Percentiles rank a stretch among this genome's conserved stretches.
Conservation (phyloP, 1,139 yeast species). For the Hansenula sp. region DNA sequence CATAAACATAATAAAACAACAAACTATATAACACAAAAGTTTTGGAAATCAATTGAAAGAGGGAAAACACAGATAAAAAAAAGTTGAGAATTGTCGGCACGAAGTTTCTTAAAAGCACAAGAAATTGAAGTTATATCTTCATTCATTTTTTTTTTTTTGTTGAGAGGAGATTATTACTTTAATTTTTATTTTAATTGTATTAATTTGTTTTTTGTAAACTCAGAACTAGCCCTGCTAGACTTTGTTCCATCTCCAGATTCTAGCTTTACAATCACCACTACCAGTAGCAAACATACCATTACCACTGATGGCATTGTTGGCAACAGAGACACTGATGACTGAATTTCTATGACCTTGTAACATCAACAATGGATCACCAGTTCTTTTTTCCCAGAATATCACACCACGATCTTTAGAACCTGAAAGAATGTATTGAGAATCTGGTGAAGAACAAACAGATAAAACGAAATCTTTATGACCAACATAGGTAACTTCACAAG, state of each 20-base stretch:
- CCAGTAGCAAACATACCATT: constrained; percentile 90
- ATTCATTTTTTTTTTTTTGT: no score
- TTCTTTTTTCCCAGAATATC: constrained; percentile 90
- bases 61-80: no score
- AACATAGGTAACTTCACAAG: constrained; percentile 87
- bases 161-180: no score
- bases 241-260: constrained; percentile 67
- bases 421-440: constrained; percentile 84
- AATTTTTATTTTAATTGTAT: no score
- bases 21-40: no score
- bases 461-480: constrained; percentile 97
- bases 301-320: constrained; percentile 68
- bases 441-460: constrained; percentile 92
- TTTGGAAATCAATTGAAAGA: no score
- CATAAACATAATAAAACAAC: no score
- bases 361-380: constrained; percentile 93
- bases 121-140: no score
- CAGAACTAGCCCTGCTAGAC: constrained; percentile 17
- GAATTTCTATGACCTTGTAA: constrained; percentile 96
- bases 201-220: no score
- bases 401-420: constrained; percentile 98
- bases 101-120: no score
- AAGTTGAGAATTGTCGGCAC: no score
- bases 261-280: constrained; percentile 95
- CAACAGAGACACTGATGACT: constrained; percentile 91